phyloP scores from a whole-genome alignment of 2,329 filamentous ascomycete genomes.

The Lecanosticta acicola region DNA sequence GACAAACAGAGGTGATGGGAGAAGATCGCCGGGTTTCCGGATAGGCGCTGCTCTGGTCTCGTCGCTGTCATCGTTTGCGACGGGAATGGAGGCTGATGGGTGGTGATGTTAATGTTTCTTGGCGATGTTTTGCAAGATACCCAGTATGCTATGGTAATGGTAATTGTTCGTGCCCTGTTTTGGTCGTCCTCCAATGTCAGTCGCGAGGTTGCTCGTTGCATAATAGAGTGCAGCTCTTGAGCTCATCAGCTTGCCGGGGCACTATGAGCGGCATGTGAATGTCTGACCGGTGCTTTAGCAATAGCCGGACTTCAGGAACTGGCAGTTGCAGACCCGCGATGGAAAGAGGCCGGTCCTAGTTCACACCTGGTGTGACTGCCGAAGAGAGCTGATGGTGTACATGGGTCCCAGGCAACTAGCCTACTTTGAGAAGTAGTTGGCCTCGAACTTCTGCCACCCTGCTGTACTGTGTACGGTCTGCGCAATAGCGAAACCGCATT shows the following conservation, averaged over 20 bases:
- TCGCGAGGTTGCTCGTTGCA: no score
- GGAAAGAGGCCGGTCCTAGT: no score
- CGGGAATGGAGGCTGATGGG: not conserved
- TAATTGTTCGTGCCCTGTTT: no score
- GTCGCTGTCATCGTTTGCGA: not conserved
- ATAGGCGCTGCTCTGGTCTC: conserved; percentile 3
- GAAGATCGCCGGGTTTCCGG: not conserved
- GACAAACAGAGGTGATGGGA: not conserved
- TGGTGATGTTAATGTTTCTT: not conserved
- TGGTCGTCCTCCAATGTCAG: no score
- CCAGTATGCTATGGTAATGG: not conserved
- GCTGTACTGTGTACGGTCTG: conserved; percentile 5
- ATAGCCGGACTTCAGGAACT: no score
- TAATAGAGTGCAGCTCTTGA: no score
- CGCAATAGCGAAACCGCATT: conserved; percentile 3
- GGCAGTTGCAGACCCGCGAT: no score
- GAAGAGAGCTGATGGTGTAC: conserved; percentile 3
- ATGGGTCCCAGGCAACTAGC: conserved; percentile 3
- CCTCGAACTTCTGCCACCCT: conserved; percentile 10
- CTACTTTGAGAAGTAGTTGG: conserved; percentile 9
- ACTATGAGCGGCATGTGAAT: no score
- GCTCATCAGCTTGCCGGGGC: no score
- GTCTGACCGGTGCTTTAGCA: no score
- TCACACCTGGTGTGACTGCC: conserved; percentile 5
- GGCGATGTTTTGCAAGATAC: not conserved